Evolutionary conservation across 805 yeast genomes (phyloP).

Genomic region (Grigorovia jiainica): DNA sequence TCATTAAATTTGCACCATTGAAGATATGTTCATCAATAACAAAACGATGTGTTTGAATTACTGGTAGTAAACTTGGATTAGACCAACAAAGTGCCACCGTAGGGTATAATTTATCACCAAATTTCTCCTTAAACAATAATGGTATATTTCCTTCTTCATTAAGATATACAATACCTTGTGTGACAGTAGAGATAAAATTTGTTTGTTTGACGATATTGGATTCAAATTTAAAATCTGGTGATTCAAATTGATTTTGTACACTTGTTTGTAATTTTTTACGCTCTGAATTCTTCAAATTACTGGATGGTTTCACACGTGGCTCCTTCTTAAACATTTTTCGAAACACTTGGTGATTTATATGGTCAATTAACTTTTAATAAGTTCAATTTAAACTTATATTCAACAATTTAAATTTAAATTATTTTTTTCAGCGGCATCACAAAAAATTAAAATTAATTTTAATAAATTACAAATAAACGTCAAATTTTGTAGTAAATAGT

Average conservation of each 20-base stretch:
- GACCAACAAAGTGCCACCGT: conserved; percentile 67
- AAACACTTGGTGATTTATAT: background rate
- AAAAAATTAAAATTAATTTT: too few relatives aligned
- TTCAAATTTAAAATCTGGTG: conserved; percentile 2
- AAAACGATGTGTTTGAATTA: conserved; percentile 58
- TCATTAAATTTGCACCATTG: conserved; percentile 79
- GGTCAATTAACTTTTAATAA: too few relatives aligned
- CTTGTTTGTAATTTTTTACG: conserved; percentile 40
- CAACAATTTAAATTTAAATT: too few relatives aligned
- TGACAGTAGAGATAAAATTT: conserved; percentile 44
- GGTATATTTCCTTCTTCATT: conserved; percentile 54
- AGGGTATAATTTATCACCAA: conserved; percentile 48
- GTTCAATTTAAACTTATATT: background rate
- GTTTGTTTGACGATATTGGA: conserved; percentile 47
- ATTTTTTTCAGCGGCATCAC: too few relatives aligned
- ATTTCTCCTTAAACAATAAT: conserved; percentile 57
- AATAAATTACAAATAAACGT: too few relatives aligned
- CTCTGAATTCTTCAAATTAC: conserved; percentile 78
- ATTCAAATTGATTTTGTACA: conserved; percentile 36
- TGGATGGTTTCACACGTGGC: conserved; percentile 53
- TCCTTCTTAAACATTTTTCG: conserved; percentile 27
- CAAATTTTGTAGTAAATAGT: too few relatives aligned
- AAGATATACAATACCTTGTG: conserved; percentile 56
- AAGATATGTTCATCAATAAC: conserved; percentile 53
- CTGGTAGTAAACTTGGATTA: conserved; percentile 55